A percentile compares a stretch with the other conserved stretches of the same genome.
Conservation (phyloP, 129 eudicot species). For the Escallonia herrerae region DNA sequence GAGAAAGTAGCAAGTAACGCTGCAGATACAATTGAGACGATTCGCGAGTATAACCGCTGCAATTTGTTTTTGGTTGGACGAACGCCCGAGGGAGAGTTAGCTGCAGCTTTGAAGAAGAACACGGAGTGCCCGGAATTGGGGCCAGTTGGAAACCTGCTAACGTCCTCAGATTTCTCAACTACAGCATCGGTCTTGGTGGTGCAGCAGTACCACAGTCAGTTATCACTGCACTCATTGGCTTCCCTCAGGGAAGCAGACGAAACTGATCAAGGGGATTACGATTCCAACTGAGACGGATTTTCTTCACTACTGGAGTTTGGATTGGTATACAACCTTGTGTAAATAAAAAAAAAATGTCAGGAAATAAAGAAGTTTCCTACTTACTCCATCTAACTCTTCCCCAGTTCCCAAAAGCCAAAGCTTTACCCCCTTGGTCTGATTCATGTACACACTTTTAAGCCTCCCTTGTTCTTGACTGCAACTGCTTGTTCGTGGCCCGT, state of each 20-base stretch:
- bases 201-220: slow-evolving; percentile 40
- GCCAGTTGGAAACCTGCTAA: slow-evolving; percentile 50
- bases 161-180: slow-evolving; percentile 28
- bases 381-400: no score
- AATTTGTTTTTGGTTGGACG: slow-evolving; percentile 62
- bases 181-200: slow-evolving; percentile 58
- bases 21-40: slow-evolving; percentile 15
- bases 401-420: no score
- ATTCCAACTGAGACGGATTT: neutral
- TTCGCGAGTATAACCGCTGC: slow-evolving; percentile 30
- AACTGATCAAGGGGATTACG: neutral
- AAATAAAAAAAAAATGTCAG: neutral
- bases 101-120: slow-evolving; percentile 25
- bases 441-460: no score
- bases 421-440: no score
- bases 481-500: no score
- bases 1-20: slow-evolving; percentile 32
- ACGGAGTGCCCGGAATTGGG: slow-evolving; percentile 66
- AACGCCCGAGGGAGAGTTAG: slow-evolving; percentile 52
- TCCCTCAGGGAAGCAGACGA: neutral
- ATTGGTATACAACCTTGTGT: neutral
- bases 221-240: slow-evolving; percentile 23
- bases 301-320: neutral
- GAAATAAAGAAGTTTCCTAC: neutral
- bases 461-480: no score